Evolutionary conservation across 306 rosid genomes (phyloP).

Genomic region (Dalbergia cochinchinensis): DNA sequence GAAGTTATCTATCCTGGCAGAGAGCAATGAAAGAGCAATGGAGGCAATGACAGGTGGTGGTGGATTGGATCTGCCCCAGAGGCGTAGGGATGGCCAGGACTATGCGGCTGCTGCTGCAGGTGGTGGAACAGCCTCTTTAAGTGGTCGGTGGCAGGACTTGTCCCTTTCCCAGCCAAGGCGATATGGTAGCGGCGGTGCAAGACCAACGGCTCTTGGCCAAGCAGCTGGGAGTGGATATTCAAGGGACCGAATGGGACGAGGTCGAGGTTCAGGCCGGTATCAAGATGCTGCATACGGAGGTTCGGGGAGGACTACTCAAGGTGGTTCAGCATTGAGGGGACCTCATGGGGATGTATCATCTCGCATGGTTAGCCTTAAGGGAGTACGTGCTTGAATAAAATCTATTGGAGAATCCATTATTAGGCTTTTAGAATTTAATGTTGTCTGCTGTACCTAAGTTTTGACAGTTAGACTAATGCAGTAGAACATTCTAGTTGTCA

Average conservation of each 20-base stretch:
- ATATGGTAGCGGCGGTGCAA: slow-evolving; percentile 66
- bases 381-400: slow-evolving; percentile 59
- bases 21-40: slow-evolving; percentile 90
- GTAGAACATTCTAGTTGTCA: slow-evolving; percentile 1
- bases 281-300: slow-evolving; percentile 63
- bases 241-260: slow-evolving; percentile 58
- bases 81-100: slow-evolving; percentile 91
- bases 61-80: slow-evolving; percentile 78
- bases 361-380: slow-evolving; percentile 87
- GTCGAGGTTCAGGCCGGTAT: slow-evolving; percentile 58
- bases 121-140: slow-evolving; percentile 53
- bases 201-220: slow-evolving; percentile 56
- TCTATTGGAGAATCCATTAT: not conserved
- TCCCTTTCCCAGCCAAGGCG: slow-evolving; percentile 72
- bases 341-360: slow-evolving; percentile 72
- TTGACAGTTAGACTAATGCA: slow-evolving; percentile 31
- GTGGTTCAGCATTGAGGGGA: slow-evolving; percentile 68
- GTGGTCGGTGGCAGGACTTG: slow-evolving; percentile 85
- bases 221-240: slow-evolving; percentile 60
- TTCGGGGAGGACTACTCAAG: slow-evolving; percentile 58
- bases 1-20: slow-evolving; percentile 81
- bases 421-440: slow-evolving; percentile 8
- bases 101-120: slow-evolving; percentile 61
- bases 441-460: not conserved
- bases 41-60: slow-evolving; percentile 90